A percentile compares a stretch with the other conserved stretches of the same genome.
Conservation (phyloP, 352 stramenopile species). For the Phytophthora chlamydospora region DNA sequence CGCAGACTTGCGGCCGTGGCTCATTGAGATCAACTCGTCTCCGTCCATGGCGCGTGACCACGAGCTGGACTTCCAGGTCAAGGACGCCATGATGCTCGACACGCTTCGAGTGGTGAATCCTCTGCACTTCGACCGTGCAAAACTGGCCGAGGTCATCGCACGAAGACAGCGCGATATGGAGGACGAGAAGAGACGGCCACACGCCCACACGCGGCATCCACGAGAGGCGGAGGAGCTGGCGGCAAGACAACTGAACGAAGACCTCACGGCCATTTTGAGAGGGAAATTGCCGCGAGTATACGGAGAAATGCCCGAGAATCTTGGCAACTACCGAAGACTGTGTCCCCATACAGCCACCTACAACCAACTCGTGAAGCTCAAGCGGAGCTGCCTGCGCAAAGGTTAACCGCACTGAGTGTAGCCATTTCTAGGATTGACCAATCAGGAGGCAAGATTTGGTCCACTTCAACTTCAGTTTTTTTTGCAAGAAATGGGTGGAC, state of each 20-base stretch:
- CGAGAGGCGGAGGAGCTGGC: slow-evolving; percentile 57
- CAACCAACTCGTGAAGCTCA: slow-evolving; percentile 72
- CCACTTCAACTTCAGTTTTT: slow-evolving; percentile 16
- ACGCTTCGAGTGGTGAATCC: slow-evolving; percentile 88
- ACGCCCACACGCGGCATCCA: slow-evolving; percentile 60
- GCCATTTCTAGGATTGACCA: slow-evolving; percentile 4
- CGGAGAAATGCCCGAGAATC: slow-evolving; percentile 64
- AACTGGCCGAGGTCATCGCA: slow-evolving; percentile 69
- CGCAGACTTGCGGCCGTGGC: slow-evolving; percentile 87
- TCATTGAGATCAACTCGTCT: slow-evolving; percentile 97
- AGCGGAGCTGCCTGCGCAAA: slow-evolving; percentile 55
- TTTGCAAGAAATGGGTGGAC: slow-evolving; percentile 3
- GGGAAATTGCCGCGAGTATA: slow-evolving; percentile 59
- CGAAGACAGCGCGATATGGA: slow-evolving; percentile 66
- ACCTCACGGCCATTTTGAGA: slow-evolving; percentile 71
- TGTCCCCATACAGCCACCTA: slow-evolving; percentile 72
- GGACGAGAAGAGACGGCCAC: slow-evolving; percentile 58
- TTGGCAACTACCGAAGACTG: slow-evolving; percentile 70
- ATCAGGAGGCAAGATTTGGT: slow-evolving; percentile 8
- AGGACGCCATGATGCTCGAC: slow-evolving; percentile 90
- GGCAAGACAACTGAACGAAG: slow-evolving; percentile 61
- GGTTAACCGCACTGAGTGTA: slow-evolving; percentile 15
- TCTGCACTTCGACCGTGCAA: slow-evolving; percentile 77
- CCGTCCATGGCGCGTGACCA: slow-evolving; percentile 92
- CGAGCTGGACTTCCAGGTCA: slow-evolving; percentile 88